A percentile compares a stretch with the other conserved stretches of the same genome.
These are phyloP conservation scores for Triglochin maritima DNA, from an alignment of 106 monocot species.

Conservation along the genomic window DNA sequence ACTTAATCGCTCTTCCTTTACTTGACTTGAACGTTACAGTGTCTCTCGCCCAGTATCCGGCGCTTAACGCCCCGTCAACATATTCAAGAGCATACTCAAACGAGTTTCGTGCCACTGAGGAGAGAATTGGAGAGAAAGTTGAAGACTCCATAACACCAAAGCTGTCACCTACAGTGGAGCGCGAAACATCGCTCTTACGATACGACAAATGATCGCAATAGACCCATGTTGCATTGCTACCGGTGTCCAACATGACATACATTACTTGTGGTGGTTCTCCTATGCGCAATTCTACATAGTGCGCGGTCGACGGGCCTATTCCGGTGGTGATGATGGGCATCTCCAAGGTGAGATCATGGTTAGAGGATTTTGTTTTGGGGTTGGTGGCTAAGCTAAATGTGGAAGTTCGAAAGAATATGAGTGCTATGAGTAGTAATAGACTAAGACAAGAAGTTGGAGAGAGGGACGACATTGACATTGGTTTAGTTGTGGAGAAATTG, in stretches of 20 bases:
- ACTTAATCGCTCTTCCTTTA: background rate
- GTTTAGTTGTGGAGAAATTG: no score
- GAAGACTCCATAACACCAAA: constrained; percentile 1
- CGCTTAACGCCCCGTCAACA: constrained; percentile 10
- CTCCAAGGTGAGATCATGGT: background rate
- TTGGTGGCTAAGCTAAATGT: no score
- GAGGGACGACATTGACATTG: no score
- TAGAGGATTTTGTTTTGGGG: background rate
- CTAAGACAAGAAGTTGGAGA: no score
- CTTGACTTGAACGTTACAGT: constrained; percentile 7
- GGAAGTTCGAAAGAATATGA: no score
- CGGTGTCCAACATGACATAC: constrained; percentile 13
- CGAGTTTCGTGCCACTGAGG: background rate
- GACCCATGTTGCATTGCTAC: constrained; percentile 18
- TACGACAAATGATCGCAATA: constrained; percentile 6
- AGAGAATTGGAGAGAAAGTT: constrained; percentile 9
- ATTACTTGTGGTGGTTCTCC: constrained; percentile 18
- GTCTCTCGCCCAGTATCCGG: constrained; percentile 15
- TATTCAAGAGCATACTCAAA: constrained; percentile 9
- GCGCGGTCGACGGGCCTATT: background rate
- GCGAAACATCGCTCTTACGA: background rate
- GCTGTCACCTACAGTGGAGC: background rate
- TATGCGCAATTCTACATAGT: constrained; percentile 1
- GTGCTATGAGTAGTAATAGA: no score
- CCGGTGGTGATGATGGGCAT: constrained; percentile 14